Percentiles rank a stretch among this genome's conserved stretches.
Conservation (phyloP, 805 yeast species). For the Candida saitoana region DNA sequence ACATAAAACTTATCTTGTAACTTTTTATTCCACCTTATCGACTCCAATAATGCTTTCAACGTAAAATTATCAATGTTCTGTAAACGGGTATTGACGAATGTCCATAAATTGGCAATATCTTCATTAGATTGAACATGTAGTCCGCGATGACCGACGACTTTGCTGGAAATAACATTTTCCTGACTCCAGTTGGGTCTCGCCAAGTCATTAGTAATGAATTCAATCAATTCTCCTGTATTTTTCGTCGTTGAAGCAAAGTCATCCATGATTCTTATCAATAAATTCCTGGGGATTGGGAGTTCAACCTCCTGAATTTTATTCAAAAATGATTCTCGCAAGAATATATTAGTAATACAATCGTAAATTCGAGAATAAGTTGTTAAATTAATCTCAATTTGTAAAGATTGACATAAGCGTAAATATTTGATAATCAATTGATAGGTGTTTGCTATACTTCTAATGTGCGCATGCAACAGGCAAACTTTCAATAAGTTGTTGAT, state of each 20-base stretch:
- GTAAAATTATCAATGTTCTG: constrained; percentile 4
- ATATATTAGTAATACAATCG: constrained; percentile 34
- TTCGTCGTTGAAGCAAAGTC: constrained; percentile 32
- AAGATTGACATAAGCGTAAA: constrained; percentile 22
- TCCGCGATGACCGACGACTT: constrained; percentile 20
- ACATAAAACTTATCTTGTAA: constrained; percentile 3
- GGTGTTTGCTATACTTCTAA: constrained; percentile 30
- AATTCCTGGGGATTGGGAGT: constrained; percentile 30
- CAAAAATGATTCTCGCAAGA: constrained; percentile 34
- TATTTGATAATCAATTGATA: constrained; percentile 28
- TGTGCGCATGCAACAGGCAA: constrained; percentile 27
- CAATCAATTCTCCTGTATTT: constrained; percentile 21
- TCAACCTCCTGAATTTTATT: constrained; percentile 26
- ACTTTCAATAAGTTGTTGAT: constrained; percentile 33
- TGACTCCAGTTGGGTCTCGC: constrained; percentile 24
- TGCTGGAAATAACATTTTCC: constrained; percentile 25
- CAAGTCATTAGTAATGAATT: constrained; percentile 34
- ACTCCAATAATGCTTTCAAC: constrained; percentile 4
- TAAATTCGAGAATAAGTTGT: constrained; percentile 36
- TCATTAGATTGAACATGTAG: constrained; percentile 1
- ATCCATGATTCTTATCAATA: constrained; percentile 27
- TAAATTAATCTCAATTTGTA: constrained; percentile 26
- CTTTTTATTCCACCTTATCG: constrained; percentile 2
- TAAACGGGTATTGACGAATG: not conserved
- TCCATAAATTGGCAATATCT: constrained; percentile 1